These are phyloP conservation scores for Aspergillus ochraceus DNA, from an alignment of 2,329 filamentous ascomycete genomes.

Conservation along the genomic window DNA sequence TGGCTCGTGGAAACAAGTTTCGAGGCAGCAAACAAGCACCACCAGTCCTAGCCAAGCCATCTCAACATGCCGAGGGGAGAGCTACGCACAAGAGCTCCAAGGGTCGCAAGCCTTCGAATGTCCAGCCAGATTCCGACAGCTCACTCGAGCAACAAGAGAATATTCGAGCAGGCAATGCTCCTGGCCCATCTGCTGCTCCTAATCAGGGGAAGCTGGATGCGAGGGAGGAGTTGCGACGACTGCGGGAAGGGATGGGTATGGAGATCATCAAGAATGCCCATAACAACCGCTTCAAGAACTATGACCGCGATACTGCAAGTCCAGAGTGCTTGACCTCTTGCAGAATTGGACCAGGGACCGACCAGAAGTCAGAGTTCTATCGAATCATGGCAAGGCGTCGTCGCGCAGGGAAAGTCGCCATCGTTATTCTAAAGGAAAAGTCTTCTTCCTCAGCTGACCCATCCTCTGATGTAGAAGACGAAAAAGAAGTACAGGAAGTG, in stretches of 20 bases:
- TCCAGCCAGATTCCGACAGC: background rate
- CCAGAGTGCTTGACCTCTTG: constrained; percentile 23
- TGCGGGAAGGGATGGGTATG: constrained; percentile 10
- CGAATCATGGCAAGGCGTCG: constrained; percentile 13
- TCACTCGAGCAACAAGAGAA: background rate
- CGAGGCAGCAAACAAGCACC: background rate
- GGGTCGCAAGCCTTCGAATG: background rate
- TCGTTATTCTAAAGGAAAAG: background rate
- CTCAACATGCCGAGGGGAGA: background rate
- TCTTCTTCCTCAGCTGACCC: background rate
- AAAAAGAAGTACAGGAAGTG: background rate
- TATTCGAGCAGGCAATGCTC: background rate
- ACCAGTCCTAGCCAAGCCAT: background rate
- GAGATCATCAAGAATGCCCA: constrained; percentile 19
- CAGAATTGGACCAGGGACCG: constrained; percentile 29
- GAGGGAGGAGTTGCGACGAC: constrained; percentile 20
- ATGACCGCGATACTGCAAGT: constrained; percentile 10
- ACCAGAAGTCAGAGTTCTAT: constrained; percentile 23
- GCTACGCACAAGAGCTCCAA: background rate
- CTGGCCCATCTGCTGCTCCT: background rate
- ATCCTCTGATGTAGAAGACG: background rate
- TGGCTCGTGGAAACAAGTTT: constrained; percentile 9
- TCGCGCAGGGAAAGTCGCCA: background rate
- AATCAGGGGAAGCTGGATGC: constrained; percentile 7
- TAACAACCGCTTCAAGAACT: constrained; percentile 9